Conservation (phyloP, 352 stramenopile genomes). For the Peronospora destructor region DNA sequence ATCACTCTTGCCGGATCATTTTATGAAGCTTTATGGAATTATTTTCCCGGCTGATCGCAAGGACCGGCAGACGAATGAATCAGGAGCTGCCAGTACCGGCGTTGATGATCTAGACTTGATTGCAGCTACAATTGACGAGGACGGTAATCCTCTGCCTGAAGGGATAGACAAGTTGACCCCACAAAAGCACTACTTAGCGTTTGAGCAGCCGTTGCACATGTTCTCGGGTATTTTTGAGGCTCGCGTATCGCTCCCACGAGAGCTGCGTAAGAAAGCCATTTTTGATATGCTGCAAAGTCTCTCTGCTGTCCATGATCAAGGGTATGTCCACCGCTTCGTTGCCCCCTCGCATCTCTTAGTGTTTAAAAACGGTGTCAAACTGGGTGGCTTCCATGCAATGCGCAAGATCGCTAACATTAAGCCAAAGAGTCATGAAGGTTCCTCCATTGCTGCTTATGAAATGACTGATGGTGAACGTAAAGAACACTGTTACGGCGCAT, state of each 20-base stretch:
- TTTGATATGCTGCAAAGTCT: conserved; percentile 65
- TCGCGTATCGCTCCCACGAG: conserved; percentile 34
- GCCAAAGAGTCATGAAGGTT: conserved; percentile 28
- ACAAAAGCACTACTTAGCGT: conserved; percentile 66
- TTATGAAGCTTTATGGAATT: conserved; percentile 58
- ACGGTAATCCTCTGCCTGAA: conserved; percentile 26
- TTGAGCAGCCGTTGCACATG: conserved; percentile 73
- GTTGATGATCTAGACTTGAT: conserved; percentile 35
- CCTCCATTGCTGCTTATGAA: conserved; percentile 34
- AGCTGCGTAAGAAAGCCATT: conserved; percentile 58
- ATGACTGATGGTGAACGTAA: conserved; percentile 77
- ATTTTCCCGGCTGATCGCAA: conserved; percentile 59
- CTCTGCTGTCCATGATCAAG: conserved; percentile 53
- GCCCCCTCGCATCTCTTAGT: conserved; percentile 64
- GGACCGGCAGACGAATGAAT: conserved; percentile 16
- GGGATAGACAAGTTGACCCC: conserved; percentile 31
- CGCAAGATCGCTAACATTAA: conserved; percentile 39
- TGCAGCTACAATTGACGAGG: conserved; percentile 28
- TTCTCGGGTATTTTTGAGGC: conserved; percentile 70
- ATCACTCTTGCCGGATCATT: conserved; percentile 35
- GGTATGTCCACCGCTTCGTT: conserved; percentile 76
- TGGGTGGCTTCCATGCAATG: conserved; percentile 67
- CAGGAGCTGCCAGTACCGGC: conserved; percentile 8
- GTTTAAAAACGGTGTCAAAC: conserved; percentile 53
- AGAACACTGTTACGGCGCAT: conserved; percentile 60